Conservation (phyloP, 2,329 filamentous ascomycete genomes). For the Pseudofabraea citricarpa region DNA sequence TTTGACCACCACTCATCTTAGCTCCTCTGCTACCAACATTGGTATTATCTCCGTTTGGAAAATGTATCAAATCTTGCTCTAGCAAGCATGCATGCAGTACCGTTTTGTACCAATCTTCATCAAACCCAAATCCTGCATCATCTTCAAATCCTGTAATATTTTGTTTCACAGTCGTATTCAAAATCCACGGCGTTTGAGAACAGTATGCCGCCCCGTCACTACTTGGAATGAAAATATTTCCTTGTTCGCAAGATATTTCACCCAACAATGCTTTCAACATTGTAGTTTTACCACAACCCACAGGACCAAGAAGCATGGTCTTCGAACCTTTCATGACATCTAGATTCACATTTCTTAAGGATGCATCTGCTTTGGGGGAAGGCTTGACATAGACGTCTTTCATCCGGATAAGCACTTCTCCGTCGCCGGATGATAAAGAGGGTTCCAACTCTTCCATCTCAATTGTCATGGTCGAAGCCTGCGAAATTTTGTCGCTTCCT, state of each 20-base stretch:
- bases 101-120: conserved; percentile 5
- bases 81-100: conserved; percentile 31
- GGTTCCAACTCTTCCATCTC: neutral
- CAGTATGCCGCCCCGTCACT: conserved; percentile 12
- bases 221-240: conserved; percentile 7
- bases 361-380: neutral
- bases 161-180: conserved; percentile 20
- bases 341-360: neutral
- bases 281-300: conserved; percentile 33
- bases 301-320: conserved; percentile 28
- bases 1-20: conserved; percentile 38
- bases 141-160: conserved; percentile 26
- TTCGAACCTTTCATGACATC: neutral
- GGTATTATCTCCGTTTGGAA: conserved; percentile 31
- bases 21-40: conserved; percentile 34
- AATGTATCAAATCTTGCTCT: conserved; percentile 27
- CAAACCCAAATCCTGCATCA: conserved; percentile 18
- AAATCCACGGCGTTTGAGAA: conserved; percentile 15
- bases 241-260: conserved; percentile 6
- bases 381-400: neutral
- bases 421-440: too few species aligned
- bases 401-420: too few species aligned
- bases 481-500: neutral
- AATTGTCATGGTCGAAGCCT: neutral
- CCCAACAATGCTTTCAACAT: conserved; percentile 16